These are phyloP conservation scores for Exophiala sp. DNA, from an alignment of 2,329 filamentous ascomycete species.

Conservation along the genomic window DNA sequence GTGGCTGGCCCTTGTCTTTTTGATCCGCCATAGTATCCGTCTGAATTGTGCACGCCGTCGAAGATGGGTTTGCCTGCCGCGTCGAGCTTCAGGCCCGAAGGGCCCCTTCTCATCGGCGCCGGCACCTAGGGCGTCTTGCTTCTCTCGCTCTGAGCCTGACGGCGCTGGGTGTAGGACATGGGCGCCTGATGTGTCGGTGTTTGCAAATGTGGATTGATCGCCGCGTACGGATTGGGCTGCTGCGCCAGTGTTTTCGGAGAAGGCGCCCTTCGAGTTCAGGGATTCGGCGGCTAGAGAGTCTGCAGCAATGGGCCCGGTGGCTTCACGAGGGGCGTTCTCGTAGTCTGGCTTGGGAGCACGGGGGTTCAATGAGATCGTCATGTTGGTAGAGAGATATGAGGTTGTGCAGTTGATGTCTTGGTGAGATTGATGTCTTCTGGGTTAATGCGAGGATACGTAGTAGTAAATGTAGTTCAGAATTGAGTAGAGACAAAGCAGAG, in stretches of 20 bases:
- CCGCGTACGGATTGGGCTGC: conserved; percentile 47
- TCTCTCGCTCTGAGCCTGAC: conserved; percentile 43
- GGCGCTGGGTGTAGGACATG: conserved; percentile 46
- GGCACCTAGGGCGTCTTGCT: conserved; percentile 38
- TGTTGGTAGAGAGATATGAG: not conserved
- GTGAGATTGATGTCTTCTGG: not conserved
- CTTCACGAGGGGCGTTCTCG: conserved; percentile 52
- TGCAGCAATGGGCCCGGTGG: conserved; percentile 56
- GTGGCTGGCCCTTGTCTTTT: conserved; percentile 17
- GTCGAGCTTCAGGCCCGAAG: conserved; percentile 35
- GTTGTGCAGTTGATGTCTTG: conserved; percentile 1
- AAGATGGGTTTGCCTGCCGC: conserved; percentile 37
- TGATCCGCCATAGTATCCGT: conserved; percentile 35
- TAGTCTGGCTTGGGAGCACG: conserved; percentile 44
- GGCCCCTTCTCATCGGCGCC: conserved; percentile 38
- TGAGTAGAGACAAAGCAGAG: not conserved
- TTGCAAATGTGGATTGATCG: conserved; percentile 51
- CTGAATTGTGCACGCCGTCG: conserved; percentile 34
- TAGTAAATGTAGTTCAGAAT: not conserved
- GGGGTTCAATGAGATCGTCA: conserved; percentile 21
- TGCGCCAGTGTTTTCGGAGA: conserved; percentile 54
- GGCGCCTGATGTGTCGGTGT: conserved; percentile 50
- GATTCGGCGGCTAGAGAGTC: conserved; percentile 76
- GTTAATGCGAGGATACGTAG: not conserved
- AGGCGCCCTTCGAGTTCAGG: conserved; percentile 52